Conservation (phyloP, 2,329 filamentous ascomycete species). For the Didymella lethalis region DNA sequence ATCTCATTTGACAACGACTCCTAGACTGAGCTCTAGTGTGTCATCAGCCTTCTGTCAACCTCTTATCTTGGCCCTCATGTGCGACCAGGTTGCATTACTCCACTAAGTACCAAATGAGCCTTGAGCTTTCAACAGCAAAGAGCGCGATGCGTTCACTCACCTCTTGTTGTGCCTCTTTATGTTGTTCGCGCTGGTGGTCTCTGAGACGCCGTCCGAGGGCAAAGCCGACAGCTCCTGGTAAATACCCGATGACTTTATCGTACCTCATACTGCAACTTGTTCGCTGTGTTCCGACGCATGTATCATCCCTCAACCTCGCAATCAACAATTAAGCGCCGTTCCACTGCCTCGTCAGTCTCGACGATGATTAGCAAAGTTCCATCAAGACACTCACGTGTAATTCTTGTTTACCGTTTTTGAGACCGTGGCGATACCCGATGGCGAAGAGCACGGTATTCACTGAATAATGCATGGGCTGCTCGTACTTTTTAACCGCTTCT, state of each 20-base stretch:
- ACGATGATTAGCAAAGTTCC: background rate
- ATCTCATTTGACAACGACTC: too few species aligned
- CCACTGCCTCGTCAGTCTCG: background rate
- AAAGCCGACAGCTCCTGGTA: too few species aligned
- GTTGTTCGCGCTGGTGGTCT: too few species aligned
- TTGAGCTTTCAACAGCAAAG: too few species aligned
- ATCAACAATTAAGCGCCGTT: background rate
- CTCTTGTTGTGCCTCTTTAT: too few species aligned
- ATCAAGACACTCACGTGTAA: background rate
- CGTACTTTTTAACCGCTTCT: background rate
- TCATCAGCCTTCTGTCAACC: background rate
- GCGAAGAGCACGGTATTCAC: background rate
- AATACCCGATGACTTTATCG: too few species aligned
- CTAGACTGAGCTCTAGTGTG: too few species aligned
- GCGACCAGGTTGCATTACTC: background rate
- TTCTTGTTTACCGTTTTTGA: background rate
- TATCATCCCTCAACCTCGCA: background rate
- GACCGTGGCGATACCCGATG: background rate
- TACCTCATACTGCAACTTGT: too few species aligned
- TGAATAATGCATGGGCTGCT: background rate
- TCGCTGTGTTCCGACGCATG: too few species aligned
- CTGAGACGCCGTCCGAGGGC: too few species aligned
- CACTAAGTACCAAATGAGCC: background rate
- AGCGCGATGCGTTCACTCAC: too few species aligned
- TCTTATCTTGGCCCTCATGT: background rate